These are phyloP conservation scores for Gardenia jasminoides DNA, from an alignment of 257 asterid species.

Conservation along the genomic window DNA sequence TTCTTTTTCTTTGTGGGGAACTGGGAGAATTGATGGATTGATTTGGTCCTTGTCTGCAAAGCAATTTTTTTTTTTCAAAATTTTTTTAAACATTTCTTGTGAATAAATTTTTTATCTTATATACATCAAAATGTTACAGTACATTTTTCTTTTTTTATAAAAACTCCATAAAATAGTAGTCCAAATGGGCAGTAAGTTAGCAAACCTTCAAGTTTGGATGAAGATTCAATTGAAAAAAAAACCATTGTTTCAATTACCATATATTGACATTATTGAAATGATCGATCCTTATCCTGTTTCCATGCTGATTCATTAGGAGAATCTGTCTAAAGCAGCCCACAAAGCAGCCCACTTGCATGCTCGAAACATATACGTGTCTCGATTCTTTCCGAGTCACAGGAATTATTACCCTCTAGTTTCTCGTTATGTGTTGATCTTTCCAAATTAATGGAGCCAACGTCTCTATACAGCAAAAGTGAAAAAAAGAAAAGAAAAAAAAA, in stretches of 20 bases:
- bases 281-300: neutral
- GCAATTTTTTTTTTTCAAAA: too few species aligned
- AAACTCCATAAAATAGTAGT: too few species aligned
- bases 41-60: too few species aligned
- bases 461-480: neutral
- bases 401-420: neutral
- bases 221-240: too few species aligned
- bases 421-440: neutral
- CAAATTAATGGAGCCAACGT: neutral
- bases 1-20: neutral
- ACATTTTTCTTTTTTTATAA: too few species aligned
- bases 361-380: neutral
- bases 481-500: too few species aligned
- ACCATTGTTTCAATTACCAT: neutral
- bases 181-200: too few species aligned
- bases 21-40: neutral
- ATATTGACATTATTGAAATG: neutral
- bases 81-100: too few species aligned
- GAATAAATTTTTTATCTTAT: too few species aligned
- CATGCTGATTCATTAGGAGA: neutral
- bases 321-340: neutral
- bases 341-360: constrained; percentile 5
- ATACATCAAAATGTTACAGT: too few species aligned
- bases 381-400: too few species aligned
- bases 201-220: neutral